Conservation (phyloP, 2,329 filamentous ascomycete species). For the Calonectria fujianensis region DNA sequence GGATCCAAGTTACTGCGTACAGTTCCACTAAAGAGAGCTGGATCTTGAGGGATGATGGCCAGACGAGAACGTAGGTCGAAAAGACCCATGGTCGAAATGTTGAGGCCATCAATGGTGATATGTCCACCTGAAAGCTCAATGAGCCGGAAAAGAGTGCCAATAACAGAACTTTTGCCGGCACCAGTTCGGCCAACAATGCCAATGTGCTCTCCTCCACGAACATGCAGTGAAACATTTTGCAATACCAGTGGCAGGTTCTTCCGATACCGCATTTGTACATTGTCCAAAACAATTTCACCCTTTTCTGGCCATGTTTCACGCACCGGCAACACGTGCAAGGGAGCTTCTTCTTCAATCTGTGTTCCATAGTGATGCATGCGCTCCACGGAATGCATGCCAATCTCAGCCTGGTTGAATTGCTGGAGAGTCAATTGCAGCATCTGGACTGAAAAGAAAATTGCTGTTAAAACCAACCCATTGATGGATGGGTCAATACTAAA, state of each 20-base stretch:
- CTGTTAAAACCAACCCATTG: constrained; percentile 87
- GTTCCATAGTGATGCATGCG: constrained; percentile 92
- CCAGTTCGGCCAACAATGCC: constrained; percentile 89
- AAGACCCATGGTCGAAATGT: constrained; percentile 84
- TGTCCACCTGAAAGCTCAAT: constrained; percentile 78
- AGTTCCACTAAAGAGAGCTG: constrained; percentile 87
- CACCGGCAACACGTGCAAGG: constrained; percentile 84
- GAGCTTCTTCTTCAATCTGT: constrained; percentile 90
- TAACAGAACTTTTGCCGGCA: constrained; percentile 88
- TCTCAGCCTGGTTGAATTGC: constrained; percentile 82
- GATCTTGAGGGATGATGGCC: constrained; percentile 90
- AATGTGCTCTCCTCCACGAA: constrained; percentile 85
- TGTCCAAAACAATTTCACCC: constrained; percentile 85
- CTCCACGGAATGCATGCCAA: constrained; percentile 84
- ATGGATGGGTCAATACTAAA: constrained; percentile 91
- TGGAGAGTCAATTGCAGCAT: constrained; percentile 95
- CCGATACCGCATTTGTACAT: constrained; percentile 88
- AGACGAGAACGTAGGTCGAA: constrained; percentile 84
- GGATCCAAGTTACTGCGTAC: constrained; percentile 87
- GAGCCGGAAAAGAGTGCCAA: constrained; percentile 87
- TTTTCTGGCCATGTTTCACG: constrained; percentile 87
- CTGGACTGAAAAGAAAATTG: constrained; percentile 93
- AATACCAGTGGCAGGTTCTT: constrained; percentile 83
- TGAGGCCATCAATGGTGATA: constrained; percentile 79
- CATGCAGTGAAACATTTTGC: constrained; percentile 81